phyloP scores from a whole-genome alignment of 345 rosid genomes.

The Populus pruinosa region DNA sequence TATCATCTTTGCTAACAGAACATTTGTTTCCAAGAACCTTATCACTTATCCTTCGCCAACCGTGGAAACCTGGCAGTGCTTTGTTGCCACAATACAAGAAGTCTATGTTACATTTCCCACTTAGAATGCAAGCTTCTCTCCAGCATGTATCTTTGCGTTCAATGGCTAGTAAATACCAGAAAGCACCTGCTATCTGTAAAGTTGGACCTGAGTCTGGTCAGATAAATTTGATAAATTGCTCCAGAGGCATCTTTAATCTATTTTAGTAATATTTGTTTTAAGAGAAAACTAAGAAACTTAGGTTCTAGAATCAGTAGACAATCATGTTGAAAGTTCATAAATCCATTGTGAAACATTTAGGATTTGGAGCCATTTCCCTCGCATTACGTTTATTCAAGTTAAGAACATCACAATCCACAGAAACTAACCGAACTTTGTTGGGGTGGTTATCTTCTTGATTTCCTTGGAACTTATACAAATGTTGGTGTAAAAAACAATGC shows the following conservation, averaged over 20 bases:
- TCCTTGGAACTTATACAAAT: not conserved
- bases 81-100: slow-evolving; percentile 70
- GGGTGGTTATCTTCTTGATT: not conserved
- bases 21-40: slow-evolving; percentile 44
- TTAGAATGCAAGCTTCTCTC: slow-evolving; percentile 49
- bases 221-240: not conserved
- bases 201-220: slow-evolving; percentile 3
- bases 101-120: slow-evolving; percentile 37
- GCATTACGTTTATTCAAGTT: not conserved
- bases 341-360: not conserved
- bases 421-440: not conserved
- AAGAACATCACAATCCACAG: not conserved
- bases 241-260: not conserved
- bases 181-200: slow-evolving; percentile 70
- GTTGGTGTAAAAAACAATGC: not conserved
- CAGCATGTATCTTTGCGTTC: slow-evolving; percentile 76
- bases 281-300: not conserved
- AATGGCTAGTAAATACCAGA: slow-evolving; percentile 78
- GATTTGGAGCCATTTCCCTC: not conserved
- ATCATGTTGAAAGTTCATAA: not conserved
- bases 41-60: slow-evolving; percentile 49
- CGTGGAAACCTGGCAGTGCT: slow-evolving; percentile 38
- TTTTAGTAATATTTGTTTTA: not conserved
- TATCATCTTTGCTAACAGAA: slow-evolving; percentile 23
- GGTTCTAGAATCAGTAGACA: not conserved